Percentiles rank a stretch among this genome's conserved stretches.
Conservation (phyloP, 495 filamentous ascomycete species). For the Xylaria cubensis region DNA sequence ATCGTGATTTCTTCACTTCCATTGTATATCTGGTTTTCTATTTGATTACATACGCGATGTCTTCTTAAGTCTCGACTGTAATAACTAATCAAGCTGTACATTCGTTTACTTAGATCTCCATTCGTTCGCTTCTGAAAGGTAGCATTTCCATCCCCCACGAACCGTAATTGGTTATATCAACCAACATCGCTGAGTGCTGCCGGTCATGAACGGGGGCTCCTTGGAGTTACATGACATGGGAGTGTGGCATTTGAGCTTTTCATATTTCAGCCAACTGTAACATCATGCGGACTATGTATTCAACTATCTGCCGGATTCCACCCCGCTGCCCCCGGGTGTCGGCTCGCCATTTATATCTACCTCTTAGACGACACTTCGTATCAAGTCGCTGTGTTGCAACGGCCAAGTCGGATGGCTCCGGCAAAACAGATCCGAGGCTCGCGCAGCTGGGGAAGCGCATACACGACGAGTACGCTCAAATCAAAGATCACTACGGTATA, state of each 20-base stretch:
- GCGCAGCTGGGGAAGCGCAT: constrained; percentile 71
- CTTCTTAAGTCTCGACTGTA: not conserved
- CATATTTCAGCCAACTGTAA: not conserved
- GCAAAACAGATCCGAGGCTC: constrained; percentile 62
- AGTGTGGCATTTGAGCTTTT: not conserved
- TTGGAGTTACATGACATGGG: not conserved
- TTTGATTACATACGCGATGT: not conserved
- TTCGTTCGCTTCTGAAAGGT: not conserved
- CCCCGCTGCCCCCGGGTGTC: not conserved
- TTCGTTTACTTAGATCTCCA: not conserved
- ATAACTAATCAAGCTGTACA: not conserved
- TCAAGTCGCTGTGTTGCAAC: constrained; percentile 11
- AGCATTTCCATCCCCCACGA: not conserved
- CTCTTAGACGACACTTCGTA: constrained; percentile 14
- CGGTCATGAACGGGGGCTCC: not conserved
- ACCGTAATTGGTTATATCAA: not conserved
- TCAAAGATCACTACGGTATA: constrained; percentile 74
- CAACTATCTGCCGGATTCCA: not conserved
- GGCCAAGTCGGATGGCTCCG: constrained; percentile 35
- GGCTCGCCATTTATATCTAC: not conserved
- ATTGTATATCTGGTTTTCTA: not conserved
- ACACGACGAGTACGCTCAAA: constrained; percentile 74
- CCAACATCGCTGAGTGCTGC: not conserved
- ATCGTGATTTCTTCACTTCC: not conserved
- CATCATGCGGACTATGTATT: not conserved